These are phyloP conservation scores for Phlyctochytrium planicorne DNA, from an alignment of 192 early-diverging fungal genomes.

Conservation along the genomic window DNA sequence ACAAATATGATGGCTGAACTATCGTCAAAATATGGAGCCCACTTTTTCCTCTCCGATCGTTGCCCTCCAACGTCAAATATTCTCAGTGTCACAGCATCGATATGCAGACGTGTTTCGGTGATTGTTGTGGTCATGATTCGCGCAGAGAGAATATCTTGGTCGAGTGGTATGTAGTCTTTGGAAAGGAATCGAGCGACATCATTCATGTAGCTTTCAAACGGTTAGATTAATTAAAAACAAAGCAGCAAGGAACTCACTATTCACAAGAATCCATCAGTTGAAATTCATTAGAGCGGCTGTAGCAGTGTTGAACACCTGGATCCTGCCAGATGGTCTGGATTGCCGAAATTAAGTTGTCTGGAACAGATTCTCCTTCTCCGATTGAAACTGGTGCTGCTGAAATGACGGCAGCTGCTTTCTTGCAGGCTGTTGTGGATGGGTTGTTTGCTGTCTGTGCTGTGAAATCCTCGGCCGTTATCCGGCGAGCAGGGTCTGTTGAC, in stretches of 20 bases:
- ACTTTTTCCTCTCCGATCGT: slow-evolving; percentile 58
- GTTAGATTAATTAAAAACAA: slow-evolving; percentile 2
- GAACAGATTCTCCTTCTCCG: slow-evolving; percentile 38
- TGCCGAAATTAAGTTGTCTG: slow-evolving; percentile 1
- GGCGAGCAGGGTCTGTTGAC: not conserved
- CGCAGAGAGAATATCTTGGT: slow-evolving; percentile 69
- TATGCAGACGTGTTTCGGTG: slow-evolving; percentile 63
- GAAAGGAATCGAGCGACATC: slow-evolving; percentile 47
- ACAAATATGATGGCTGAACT: slow-evolving; percentile 64
- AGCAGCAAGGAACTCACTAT: slow-evolving; percentile 32
- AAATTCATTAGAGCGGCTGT: slow-evolving; percentile 33
- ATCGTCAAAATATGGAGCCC: slow-evolving; percentile 69
- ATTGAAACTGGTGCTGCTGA: slow-evolving; percentile 1
- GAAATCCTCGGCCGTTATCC: slow-evolving; percentile 1
- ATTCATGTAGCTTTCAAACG: slow-evolving; percentile 25
- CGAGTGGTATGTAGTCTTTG: slow-evolving; percentile 58
- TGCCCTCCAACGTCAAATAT: slow-evolving; percentile 71
- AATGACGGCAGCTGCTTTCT: slow-evolving; percentile 24
- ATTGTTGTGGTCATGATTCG: slow-evolving; percentile 70
- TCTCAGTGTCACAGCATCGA: slow-evolving; percentile 48
- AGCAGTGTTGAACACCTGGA: slow-evolving; percentile 38
- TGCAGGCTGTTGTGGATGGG: not conserved
- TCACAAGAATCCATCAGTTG: slow-evolving; percentile 44
- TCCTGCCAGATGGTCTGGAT: slow-evolving; percentile 39
- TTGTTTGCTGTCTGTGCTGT: not conserved